These are phyloP conservation scores for Irpex rosettiformis DNA, from an alignment of 1,284 basidiomycete species.

Conservation along the genomic window DNA sequence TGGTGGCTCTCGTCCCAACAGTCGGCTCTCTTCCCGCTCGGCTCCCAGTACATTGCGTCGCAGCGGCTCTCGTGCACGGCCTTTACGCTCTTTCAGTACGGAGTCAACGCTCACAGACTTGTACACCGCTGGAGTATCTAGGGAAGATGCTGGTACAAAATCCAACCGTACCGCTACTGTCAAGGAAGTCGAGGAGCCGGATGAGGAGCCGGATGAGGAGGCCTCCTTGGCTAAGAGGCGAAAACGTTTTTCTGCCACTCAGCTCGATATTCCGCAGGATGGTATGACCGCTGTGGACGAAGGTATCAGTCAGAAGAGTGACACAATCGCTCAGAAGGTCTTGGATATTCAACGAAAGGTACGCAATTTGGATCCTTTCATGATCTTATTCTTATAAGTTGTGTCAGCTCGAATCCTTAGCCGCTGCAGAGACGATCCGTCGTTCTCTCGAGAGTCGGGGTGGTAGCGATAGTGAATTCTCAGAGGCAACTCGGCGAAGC, in stretches of 20 bases:
- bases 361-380: constrained; percentile 14
- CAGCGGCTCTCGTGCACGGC: constrained; percentile 44
- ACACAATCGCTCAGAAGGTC: constrained; percentile 80
- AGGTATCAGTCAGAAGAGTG: constrained; percentile 77
- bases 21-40: constrained; percentile 37
- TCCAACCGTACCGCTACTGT: constrained; percentile 48
- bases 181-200: constrained; percentile 49
- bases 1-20: constrained; percentile 45
- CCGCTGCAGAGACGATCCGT: constrained; percentile 54
- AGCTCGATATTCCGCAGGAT: constrained; percentile 59
- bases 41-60: constrained; percentile 49
- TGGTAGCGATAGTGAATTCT: constrained; percentile 48
- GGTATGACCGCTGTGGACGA: constrained; percentile 80
- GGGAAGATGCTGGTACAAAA: constrained; percentile 29
- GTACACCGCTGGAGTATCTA: constrained; percentile 36
- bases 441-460: constrained; percentile 34
- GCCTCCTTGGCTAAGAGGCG: constrained; percentile 42
- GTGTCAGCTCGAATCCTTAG: constrained; percentile 64
- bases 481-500: constrained; percentile 23
- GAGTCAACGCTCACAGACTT: constrained; percentile 73
- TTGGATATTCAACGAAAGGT: constrained; percentile 83
- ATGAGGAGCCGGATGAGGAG: constrained; percentile 54
- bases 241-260: constrained; percentile 72
- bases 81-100: constrained; percentile 63
- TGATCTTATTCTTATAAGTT: constrained; percentile 1